Evolutionary conservation across 306 rosid species (phyloP), one percentile per base, ranked within the genome.

Genomic region (Cucurbita maxima): DNA sequence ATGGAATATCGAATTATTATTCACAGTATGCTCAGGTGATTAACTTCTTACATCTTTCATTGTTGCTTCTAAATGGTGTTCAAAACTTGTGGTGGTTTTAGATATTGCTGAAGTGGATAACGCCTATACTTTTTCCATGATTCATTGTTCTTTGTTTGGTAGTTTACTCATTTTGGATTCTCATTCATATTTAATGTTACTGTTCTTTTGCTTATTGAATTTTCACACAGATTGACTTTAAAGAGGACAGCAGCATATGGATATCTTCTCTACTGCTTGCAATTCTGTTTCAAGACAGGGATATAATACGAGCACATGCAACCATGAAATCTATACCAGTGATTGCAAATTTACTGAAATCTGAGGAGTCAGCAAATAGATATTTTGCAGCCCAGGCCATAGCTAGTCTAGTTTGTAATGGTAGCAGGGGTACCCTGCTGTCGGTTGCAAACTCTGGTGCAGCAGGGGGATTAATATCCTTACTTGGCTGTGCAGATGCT

Each of bases 401-500:
- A 40, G 91, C 96, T 64, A 95, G 99, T 86, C 87, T 95, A 41
- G 97, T 95, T 80, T 95, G 96, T 81, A 91, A 95, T 79, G 99
- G 99, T 74, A 95, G 97, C 86, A 82, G 99, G 85, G 99, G 99
- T 71, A 95, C 99, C 66, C 96, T 95, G 76, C 80, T 95, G 55
- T 95, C 99, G 47, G 96, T 95, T 67, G 91, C 99, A 45, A 95
- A 95, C 84, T 95, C 99, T 73, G 96, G 99, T 74, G 97, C 99
- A 57, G 99, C 99, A 2, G 88, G 88, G 58, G 97, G 99, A 81
- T 90, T 95, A 38, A 91, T 95, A 78, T 88, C 99, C 43, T 82
- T 95, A 76, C 99, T 95, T 74, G 99, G 97, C 77, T 87, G 97
- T 80, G 96, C 97, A 34, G 96, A 95, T 78, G 85, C 51, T 78